Base-by-base conservation (phyloP, 805 yeast genomes). In the Hanseniaspora clermontiae region DNA sequence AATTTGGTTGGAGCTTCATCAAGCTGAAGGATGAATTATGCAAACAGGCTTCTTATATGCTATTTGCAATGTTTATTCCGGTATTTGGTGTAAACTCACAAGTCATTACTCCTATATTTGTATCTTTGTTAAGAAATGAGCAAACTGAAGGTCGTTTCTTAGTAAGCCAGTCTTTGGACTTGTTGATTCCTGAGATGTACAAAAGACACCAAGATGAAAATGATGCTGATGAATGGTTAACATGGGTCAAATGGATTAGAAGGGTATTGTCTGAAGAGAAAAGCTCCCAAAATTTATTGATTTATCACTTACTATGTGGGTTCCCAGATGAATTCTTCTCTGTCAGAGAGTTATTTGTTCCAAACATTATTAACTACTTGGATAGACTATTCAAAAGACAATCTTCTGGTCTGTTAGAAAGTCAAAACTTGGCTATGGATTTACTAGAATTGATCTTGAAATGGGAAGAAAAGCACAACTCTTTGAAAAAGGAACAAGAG, bases 161-260 rank as follows among this genome's bases (percentile, higher is more conserved):
- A 64, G 95, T 90, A 0, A 80, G 83, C 65, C 95, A 88, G 64
- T 95, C 97, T 0, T 73, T 95, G 39, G 96, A 90, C 63, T 72
- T 86, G 5, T 72, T 93, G 19, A 96, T 97, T 0, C 96, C 96
- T 0, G 93, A 85, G 0, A 76, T 91, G 75, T 81, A 86, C 1
- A 75, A 76, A 56, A 74, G 95, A 53, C 39, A 51, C 38, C 77
- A 85, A 69, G 73, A 73, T 1, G 73, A 74, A 24, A 72, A 71
- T 8, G 87, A 81, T 0, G 68, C 73, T 0, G 70, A 74, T 0
- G 67, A 70, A 1, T 73, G 78, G 59, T 29, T 38, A 34, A 45
- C 51, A 17, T 93, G 97, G 97, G 78, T 93, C 52, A 90, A 87
- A 61, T 89, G 96, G 90, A 95, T 96, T 0, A 81, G 97, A 61